Percentiles rank a stretch among this genome's conserved stretches.
These are phyloP conservation scores for Solanum clarkiae DNA, from an alignment of 257 asterid genomes.

Conservation along the genomic window DNA sequence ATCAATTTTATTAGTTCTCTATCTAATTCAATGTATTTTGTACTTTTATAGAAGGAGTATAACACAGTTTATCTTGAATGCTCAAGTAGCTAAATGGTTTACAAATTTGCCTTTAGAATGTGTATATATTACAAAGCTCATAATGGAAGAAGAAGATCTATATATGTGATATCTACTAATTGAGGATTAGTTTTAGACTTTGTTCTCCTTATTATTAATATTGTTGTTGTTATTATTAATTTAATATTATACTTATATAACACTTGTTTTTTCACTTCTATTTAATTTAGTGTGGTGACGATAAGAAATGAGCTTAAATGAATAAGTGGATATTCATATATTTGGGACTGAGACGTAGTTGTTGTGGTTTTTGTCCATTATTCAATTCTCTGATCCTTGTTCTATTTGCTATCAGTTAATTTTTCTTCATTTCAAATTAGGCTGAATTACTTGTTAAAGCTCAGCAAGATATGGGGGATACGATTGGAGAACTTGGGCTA, in stretches of 20 bases:
- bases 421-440: slow-evolving; percentile 20
- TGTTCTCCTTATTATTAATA: no score
- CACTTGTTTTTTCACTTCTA: no score
- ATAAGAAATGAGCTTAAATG: no score
- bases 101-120: background rate
- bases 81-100: background rate
- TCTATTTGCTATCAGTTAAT: background rate
- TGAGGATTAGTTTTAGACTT: background rate
- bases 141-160: background rate
- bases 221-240: no score
- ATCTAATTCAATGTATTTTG: background rate
- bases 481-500: slow-evolving; percentile 85
- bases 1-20: background rate
- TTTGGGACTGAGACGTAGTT: background rate
- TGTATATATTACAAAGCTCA: no score
- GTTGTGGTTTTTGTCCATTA: background rate
- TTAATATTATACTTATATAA: no score
- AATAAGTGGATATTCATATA: no score
- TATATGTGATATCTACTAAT: background rate
- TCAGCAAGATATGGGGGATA: slow-evolving; percentile 82
- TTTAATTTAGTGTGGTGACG: background rate
- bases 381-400: background rate
- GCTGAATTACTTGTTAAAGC: slow-evolving; percentile 85
- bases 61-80: background rate
- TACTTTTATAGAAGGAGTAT: background rate